Base-by-base conservation (phyloP, 2,329 filamentous ascomycete genomes). In the Fusarium armeniacum region DNA sequence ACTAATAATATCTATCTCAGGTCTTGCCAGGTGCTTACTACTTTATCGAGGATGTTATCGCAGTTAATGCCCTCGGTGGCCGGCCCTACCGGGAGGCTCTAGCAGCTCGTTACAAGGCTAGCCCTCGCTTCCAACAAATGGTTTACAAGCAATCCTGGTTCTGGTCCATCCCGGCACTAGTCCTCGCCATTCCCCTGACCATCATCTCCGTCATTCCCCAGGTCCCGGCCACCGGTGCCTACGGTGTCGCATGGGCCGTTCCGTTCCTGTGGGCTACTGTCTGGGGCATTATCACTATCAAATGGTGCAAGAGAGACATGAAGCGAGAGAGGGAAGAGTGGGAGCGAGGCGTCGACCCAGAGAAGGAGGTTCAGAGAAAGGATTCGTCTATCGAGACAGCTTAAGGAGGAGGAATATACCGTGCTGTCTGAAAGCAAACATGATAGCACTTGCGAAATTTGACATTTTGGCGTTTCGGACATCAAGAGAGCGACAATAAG, bases 41-140 rank as follows among this genome's bases (percentile, higher is more conserved):
- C 51, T 83, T 91, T 32, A 86, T 91, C 28, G 90, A 92, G 77
- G 90, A 92, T 71, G 84, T 91, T 26, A 84, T 90, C 16, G 89
- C 87, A 6, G 90, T 92, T 41, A 90, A 91, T 73, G 89, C 88
- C 22, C 85, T 83, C 5, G 89, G 87, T 12, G 80, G 80, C n/a
- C 76, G 79, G 36, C 80, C 80, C 0, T 83, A 78, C 45, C 78
- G 81, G 44, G 80, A 83, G 56, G 81, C 81, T 12, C 72, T 81
- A 28, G 78, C 81, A 24, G 81, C 81, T 11, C 75, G 81, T 24
- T 83, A 82, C 65, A 75, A 78, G 56, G 80, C 81, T 7, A 81
- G 79, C 62, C 79, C 80, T 11, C 76, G 80, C 6, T 83, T 83
- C 65, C 77, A 76, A 35, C 74, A 78, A 33, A 82, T 83, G 81